Base-by-base conservation (phyloP, 139 green algal genomes). In the Nannochloris sp. region DNA sequence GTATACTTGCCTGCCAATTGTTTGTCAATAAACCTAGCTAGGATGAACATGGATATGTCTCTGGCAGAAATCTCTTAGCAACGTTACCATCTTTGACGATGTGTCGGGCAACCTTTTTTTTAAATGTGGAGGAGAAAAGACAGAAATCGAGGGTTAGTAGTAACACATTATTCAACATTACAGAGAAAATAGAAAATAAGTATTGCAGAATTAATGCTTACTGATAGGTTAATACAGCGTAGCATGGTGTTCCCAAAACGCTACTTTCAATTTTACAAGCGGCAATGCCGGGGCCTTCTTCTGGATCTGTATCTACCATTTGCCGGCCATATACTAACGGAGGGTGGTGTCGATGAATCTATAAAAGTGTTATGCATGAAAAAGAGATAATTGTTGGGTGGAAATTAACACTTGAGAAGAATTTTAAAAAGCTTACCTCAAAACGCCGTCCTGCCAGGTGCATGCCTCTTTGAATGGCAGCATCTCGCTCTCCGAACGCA, bases 101-200 rank as follows among this genome's bases (percentile, higher is more conserved):
- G 86, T 73, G 44, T 91, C 78, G 5, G 85, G 85, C 81, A 89
- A 83, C 60, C 74, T 87, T 73, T n/a, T n/a, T n/a, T n/a, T n/a
- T n/a, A n/a, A n/a, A n/a, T n/a, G n/a, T n/a, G n/a, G n/a, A n/a
- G 46, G 57, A 63, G 27, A 58, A 10, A 15, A 13, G 24, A 25
- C n/a, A 69, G 34, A n/a, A 61, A 30, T 12, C 15, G 19, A 67
- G 42, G 19, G 42, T 51, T 51, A 51, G 19, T 9, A 55, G 19
- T 27, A 9, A 7, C 27, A n/a, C 15, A 9, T 2, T 65, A 10
- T 9, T n/a, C n/a, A n/a, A n/a, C n/a, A n/a, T 60, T 34, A 9
- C 19, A 10, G 42, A 10, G 24, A 65, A 2, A 13, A 2, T 15
- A 61, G 36, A 14, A 61, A 15, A n/a, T n/a, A n/a, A 36, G 7